phyloP scores from a whole-genome alignment of 2,329 filamentous ascomycete species.

The Didymella sp. region DNA sequence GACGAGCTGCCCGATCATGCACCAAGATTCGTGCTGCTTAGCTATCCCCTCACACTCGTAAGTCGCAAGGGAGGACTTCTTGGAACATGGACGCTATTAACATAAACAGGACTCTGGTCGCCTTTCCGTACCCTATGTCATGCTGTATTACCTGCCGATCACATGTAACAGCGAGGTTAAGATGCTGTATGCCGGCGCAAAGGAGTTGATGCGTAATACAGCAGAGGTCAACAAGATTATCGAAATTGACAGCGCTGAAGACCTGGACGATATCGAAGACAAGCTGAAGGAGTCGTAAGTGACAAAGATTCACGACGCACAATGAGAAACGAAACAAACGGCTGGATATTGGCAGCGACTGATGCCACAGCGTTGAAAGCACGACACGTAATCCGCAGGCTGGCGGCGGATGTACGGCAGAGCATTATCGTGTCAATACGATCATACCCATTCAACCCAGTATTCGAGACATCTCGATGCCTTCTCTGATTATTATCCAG shows the following conservation, averaged over 20 bases:
- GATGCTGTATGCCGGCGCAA: slow-evolving; percentile 95
- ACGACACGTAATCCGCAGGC: neutral
- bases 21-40: slow-evolving; percentile 87
- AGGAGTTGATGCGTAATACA: slow-evolving; percentile 93
- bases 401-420: neutral
- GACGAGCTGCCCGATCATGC: slow-evolving; percentile 93
- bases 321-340: neutral
- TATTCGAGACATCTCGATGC: neutral
- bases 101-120: slow-evolving; percentile 74
- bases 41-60: slow-evolving; percentile 88
- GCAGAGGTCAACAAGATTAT: slow-evolving; percentile 88
- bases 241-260: slow-evolving; percentile 81
- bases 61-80: slow-evolving; percentile 25
- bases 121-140: slow-evolving; percentile 87
- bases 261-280: slow-evolving; percentile 80
- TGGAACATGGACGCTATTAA: neutral
- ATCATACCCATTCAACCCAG: neutral
- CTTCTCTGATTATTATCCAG: neutral
- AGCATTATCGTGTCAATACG: neutral
- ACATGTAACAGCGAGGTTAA: slow-evolving; percentile 86
- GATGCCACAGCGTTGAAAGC: neutral
- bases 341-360: neutral
- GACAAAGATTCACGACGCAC: neutral
- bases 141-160: slow-evolving; percentile 91
- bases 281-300: slow-evolving; percentile 57